Evolutionary conservation across 2,329 filamentous ascomycete genomes (phyloP).

Genomic region (Xylaria arbuscula): DNA sequence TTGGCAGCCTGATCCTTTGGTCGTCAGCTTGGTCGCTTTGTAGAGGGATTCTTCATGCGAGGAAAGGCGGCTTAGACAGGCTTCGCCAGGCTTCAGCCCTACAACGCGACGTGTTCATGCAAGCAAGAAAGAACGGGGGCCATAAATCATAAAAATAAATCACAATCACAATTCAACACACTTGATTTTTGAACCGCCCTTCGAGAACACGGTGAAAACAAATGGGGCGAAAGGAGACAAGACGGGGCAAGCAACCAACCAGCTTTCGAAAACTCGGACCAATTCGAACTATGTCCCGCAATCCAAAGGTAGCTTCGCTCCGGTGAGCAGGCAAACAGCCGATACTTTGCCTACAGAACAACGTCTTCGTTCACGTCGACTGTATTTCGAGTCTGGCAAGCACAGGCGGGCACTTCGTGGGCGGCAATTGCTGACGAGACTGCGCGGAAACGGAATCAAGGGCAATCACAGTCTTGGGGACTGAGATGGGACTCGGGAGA

Average conservation of each 20-base stretch:
- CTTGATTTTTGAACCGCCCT: conserved; percentile 12
- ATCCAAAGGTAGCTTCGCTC: conserved; percentile 17
- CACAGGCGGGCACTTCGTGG: conserved; percentile 7
- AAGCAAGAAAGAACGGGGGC: conserved; percentile 17
- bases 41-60: neutral
- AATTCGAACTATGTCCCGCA: conserved; percentile 17
- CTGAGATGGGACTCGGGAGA: conserved; percentile 12
- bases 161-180: neutral
- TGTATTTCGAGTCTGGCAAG: conserved; percentile 13
- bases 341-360: conserved; percentile 16
- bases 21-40: conserved; percentile 29
- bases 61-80: neutral
- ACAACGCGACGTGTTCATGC: conserved; percentile 28
- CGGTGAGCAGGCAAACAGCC: neutral
- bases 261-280: conserved; percentile 8
- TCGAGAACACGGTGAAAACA: conserved; percentile 3
- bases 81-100: conserved; percentile 30
- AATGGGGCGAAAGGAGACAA: conserved; percentile 11
- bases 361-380: conserved; percentile 15
- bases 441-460: conserved; percentile 15
- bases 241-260: conserved; percentile 22
- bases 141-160: conserved; percentile 1
- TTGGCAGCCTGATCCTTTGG: conserved; percentile 6
- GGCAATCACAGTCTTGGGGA: conserved; percentile 1
- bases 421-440: conserved; percentile 16